A percentile compares a stretch with the other conserved stretches of the same genome.
phyloP scores from a whole-genome alignment of 2,329 filamentous ascomycete species.

The Colletotrichum gloeosporioides region DNA sequence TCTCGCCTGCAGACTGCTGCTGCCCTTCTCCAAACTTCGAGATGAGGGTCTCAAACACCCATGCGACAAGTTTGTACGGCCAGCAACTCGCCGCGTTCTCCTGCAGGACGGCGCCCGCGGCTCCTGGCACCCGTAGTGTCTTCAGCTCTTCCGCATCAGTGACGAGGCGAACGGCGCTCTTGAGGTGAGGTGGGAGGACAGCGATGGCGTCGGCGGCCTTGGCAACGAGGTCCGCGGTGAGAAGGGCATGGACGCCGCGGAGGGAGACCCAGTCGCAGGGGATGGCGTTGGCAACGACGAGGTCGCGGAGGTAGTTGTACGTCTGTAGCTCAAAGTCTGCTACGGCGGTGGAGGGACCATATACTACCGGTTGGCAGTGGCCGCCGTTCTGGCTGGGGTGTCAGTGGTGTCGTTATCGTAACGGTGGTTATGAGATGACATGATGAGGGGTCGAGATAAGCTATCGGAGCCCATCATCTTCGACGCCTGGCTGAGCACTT shows the following conservation, averaged over 20 bases:
- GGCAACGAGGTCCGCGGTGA: slow-evolving; percentile 59
- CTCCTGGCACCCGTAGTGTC: slow-evolving; percentile 59
- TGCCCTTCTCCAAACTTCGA: slow-evolving; percentile 34
- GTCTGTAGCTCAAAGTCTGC: slow-evolving; percentile 76
- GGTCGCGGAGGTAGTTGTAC: slow-evolving; percentile 61
- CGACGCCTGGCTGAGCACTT: neutral
- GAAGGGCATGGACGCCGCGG: slow-evolving; percentile 69
- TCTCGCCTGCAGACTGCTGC: slow-evolving; percentile 6
- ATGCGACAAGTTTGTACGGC: slow-evolving; percentile 85
- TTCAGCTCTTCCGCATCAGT: slow-evolving; percentile 45
- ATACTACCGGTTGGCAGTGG: slow-evolving; percentile 78
- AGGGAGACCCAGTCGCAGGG: slow-evolving; percentile 73
- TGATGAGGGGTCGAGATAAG: neutral
- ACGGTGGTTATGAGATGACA: neutral
- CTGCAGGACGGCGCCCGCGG: slow-evolving; percentile 69
- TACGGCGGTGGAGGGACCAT: slow-evolving; percentile 63
- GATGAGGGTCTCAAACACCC: slow-evolving; percentile 68
- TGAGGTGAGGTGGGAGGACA: slow-evolving; percentile 65
- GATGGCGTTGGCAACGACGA: slow-evolving; percentile 63
- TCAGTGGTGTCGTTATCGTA: neutral
- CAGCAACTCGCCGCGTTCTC: slow-evolving; percentile 71
- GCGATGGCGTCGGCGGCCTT: slow-evolving; percentile 56
- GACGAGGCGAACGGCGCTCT: slow-evolving; percentile 48
- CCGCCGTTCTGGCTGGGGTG: slow-evolving; percentile 63
- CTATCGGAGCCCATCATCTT: neutral